phyloP scores from a whole-genome alignment of 208 protist genomes.

The Trypanosoma cruzi region DNA sequence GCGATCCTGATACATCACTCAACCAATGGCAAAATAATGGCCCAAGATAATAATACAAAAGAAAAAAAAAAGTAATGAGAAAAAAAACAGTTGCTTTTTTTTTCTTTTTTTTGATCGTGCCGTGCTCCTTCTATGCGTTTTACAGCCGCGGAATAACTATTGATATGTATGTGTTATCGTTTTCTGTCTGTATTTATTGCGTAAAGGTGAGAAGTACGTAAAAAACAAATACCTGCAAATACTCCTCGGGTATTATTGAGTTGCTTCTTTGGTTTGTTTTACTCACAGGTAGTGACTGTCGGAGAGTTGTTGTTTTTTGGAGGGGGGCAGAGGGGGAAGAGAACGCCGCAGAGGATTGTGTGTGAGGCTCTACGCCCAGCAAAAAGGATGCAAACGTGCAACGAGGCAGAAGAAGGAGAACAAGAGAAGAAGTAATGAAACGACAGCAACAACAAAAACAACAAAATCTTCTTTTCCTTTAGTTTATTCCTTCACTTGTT shows the following conservation, averaged over 20 bases:
- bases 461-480: constrained; percentile 3
- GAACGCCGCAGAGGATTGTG: not conserved
- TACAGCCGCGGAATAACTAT: too few species aligned
- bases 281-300: not conserved
- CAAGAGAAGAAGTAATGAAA: constrained; percentile 20
- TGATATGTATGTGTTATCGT: too few species aligned
- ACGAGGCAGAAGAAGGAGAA: constrained; percentile 8
- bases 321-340: not conserved
- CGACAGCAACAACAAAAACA: constrained; percentile 16
- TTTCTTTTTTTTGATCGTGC: not conserved
- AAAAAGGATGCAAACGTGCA: not conserved
- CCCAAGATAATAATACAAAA: not conserved
- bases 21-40: constrained; percentile 1
- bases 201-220: too few species aligned
- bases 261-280: not conserved
- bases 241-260: not conserved
- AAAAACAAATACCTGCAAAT: not conserved
- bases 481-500: not conserved
- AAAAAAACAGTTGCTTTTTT: not conserved
- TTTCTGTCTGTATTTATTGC: not conserved
- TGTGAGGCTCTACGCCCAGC: not conserved
- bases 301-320: not conserved
- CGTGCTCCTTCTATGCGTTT: too few species aligned
- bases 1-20: constrained; percentile 49
- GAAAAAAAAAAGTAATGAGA: constrained; percentile 1